A percentile compares a stretch with the other conserved stretches of the same genome.
These are phyloP conservation scores for Verticillium albo-atrum DNA, from an alignment of 2,329 filamentous ascomycete species.

Conservation along the genomic window DNA sequence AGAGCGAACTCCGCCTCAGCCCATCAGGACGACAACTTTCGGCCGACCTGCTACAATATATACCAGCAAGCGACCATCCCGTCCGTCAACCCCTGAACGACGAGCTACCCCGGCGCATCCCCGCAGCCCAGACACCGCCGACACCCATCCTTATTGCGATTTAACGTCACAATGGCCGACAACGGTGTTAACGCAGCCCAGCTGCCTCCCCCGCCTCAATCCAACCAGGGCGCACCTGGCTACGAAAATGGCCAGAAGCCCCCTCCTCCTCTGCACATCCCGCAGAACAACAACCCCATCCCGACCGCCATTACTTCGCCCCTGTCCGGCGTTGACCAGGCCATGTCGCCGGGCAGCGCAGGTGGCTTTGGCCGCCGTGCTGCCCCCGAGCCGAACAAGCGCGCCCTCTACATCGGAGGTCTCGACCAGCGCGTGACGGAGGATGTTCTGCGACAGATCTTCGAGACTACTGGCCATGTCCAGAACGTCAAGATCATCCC, in stretches of 20 bases:
- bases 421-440: slow-evolving; percentile 93
- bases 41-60: too few species aligned
- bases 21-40: too few species aligned
- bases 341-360: slow-evolving; percentile 82
- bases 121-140: slow-evolving; percentile 18
- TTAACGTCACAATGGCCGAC: slow-evolving; percentile 64
- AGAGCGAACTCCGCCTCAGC: neutral
- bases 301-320: slow-evolving; percentile 89
- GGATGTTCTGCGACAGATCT: slow-evolving; percentile 94
- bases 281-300: slow-evolving; percentile 93
- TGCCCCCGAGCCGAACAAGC: slow-evolving; percentile 97
- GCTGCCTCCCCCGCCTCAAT: slow-evolving; percentile 66
- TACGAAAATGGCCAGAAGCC: slow-evolving; percentile 74
- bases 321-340: slow-evolving; percentile 62
- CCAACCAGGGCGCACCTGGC: slow-evolving; percentile 66
- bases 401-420: slow-evolving; percentile 92
- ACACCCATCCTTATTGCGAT: neutral
- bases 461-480: slow-evolving; percentile 97
- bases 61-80: too few species aligned
- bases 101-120: neutral
- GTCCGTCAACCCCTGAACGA: neutral
- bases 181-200: slow-evolving; percentile 57
- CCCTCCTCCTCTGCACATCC: slow-evolving; percentile 87
- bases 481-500: slow-evolving; percentile 99
- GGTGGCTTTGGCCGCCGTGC: slow-evolving; percentile 81